A percentile compares a stretch with the other conserved stretches of the same genome.
Conservation (phyloP, 768 basidiomycete genomes). For the Rhodotorula sphaerocarpa region DNA sequence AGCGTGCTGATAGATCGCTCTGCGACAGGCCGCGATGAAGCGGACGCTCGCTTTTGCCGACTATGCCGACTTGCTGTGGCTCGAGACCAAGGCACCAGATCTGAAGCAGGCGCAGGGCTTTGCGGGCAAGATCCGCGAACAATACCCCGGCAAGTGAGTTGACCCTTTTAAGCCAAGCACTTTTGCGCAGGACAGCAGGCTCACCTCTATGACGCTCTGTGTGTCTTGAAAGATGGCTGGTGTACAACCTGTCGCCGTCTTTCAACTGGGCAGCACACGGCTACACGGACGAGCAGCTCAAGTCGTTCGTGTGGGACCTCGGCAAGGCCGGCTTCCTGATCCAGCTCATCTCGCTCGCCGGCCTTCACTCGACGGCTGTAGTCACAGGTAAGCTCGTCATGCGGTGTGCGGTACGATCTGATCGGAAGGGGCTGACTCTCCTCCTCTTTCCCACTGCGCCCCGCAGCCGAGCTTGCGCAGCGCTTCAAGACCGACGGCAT, state of each 20-base stretch:
- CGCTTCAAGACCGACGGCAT: conserved; percentile 85
- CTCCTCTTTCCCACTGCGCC: neutral
- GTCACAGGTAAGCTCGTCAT: conserved; percentile 56
- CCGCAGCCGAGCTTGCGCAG: conserved; percentile 61
- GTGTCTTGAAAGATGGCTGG: conserved; percentile 56
- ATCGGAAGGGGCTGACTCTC: neutral
- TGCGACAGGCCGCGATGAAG: conserved; percentile 60
- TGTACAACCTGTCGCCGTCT: conserved; percentile 87
- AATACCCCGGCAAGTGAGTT: conserved; percentile 61
- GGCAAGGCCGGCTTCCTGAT: conserved; percentile 93
- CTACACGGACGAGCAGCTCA: conserved; percentile 74
- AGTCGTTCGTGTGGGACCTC: conserved; percentile 80
- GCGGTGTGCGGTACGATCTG: neutral
- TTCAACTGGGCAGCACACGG: conserved; percentile 66
- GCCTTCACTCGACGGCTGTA: conserved; percentile 78
- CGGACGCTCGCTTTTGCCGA: conserved; percentile 72
- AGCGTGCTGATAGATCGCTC: too few species aligned
- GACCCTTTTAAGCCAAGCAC: too few species aligned
- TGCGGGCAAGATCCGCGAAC: conserved; percentile 63
- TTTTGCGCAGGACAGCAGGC: neutral
- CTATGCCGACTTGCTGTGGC: conserved; percentile 82
- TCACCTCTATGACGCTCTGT: neutral
- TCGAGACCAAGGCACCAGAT: conserved; percentile 84
- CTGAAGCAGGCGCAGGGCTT: conserved; percentile 69
- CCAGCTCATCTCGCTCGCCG: conserved; percentile 86